Evolutionary conservation across 2,329 filamentous ascomycete genomes (phyloP).

Genomic region (Lecanicillium sp.): DNA sequence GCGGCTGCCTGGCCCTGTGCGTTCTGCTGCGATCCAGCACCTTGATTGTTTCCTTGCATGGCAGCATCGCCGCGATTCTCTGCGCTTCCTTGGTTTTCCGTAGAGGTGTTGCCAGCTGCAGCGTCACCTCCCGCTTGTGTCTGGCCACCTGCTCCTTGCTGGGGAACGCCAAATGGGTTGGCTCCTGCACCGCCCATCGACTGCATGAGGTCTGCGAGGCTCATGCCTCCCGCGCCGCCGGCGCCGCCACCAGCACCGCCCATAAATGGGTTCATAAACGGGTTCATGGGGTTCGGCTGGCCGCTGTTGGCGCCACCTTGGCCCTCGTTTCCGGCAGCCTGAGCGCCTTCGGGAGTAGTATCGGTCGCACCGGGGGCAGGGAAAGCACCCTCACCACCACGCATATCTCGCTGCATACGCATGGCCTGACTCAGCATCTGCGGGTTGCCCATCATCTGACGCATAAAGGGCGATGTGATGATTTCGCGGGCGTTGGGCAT

Average conservation of each 20-base stretch:
- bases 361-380: constrained; percentile 89
- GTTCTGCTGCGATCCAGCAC: constrained; percentile 14
- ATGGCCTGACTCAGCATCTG: constrained; percentile 74
- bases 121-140: constrained; percentile 3
- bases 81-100: constrained; percentile 16
- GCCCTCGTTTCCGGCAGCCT: constrained; percentile 19
- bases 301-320: constrained; percentile 22
- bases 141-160: constrained; percentile 11
- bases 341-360: constrained; percentile 56
- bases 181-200: constrained; percentile 19
- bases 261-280: constrained; percentile 30
- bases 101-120: constrained; percentile 6
- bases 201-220: constrained; percentile 16
- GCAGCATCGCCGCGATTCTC: constrained; percentile 10
- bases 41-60: constrained; percentile 6
- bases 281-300: constrained; percentile 26
- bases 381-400: constrained; percentile 53
- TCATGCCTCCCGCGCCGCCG: constrained; percentile 11
- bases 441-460: constrained; percentile 89
- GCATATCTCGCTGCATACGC: constrained; percentile 69
- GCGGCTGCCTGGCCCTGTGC: constrained; percentile 30
- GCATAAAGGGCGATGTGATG: constrained; percentile 79
- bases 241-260: constrained; percentile 10
- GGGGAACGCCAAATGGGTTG: constrained; percentile 25
- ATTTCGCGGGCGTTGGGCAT: constrained; percentile 74